Percentiles rank a stretch among this genome's conserved stretches.
These are phyloP conservation scores for Suillus alpinus DNA, from an alignment of 768 basidiomycete species.

Conservation along the genomic window DNA sequence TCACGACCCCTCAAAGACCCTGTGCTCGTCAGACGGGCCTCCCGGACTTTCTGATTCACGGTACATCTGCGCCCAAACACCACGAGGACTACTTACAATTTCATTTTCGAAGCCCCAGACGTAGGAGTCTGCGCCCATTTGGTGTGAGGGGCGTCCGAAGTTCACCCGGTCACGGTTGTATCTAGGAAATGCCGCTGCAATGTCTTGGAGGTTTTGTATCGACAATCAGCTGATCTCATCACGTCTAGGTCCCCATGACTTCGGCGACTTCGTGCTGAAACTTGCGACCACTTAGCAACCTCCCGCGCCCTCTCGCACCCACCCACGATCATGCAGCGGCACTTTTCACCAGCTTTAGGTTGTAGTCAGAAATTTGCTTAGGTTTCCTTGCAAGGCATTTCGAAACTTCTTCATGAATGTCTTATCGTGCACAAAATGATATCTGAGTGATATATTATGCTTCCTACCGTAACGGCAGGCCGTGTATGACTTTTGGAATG, in stretches of 20 bases:
- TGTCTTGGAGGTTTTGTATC: neutral
- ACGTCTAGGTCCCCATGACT: neutral
- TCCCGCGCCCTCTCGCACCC: neutral
- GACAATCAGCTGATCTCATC: neutral
- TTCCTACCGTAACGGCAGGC: neutral
- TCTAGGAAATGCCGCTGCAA: neutral
- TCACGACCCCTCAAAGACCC: neutral
- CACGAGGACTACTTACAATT: neutral
- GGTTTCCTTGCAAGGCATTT: neutral
- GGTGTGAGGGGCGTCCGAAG: neutral
- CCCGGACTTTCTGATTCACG: neutral
- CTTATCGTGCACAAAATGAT: neutral
- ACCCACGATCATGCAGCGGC: neutral
- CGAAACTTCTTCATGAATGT: neutral
- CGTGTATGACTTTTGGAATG: neutral
- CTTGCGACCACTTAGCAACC: neutral
- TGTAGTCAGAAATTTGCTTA: neutral
- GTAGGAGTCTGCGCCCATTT: neutral
- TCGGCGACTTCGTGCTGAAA: neutral
- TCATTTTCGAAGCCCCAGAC: neutral
- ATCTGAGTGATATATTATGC: neutral
- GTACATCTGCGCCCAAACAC: neutral
- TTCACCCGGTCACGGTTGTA: neutral
- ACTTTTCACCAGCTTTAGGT: neutral
- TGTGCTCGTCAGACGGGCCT: neutral